Percentiles rank a stretch among this genome's conserved stretches.
Conservation (phyloP, 495 filamentous ascomycete genomes). For the Sordaria brevicollis region DNA sequence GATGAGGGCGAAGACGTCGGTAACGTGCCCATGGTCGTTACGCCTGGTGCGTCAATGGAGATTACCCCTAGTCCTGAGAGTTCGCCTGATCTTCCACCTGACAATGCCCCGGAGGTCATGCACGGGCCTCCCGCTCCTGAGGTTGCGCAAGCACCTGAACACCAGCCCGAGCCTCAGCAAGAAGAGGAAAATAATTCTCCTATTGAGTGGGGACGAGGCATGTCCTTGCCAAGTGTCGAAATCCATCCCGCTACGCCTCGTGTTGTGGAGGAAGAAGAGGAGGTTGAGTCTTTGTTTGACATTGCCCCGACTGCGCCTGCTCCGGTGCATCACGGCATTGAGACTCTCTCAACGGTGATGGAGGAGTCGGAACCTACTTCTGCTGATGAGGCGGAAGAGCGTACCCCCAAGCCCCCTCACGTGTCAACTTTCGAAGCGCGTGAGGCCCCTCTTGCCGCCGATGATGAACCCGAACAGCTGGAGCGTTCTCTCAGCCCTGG, state of each 20-base stretch:
- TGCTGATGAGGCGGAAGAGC: background rate
- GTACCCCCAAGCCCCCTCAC: background rate
- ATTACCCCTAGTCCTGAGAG: background rate
- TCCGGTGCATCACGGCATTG: background rate
- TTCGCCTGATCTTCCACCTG: background rate
- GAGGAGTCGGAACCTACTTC: background rate
- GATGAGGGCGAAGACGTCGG: background rate
- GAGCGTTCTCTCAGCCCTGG: background rate
- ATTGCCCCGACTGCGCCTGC: no score
- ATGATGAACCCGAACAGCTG: background rate
- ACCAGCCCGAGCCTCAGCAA: background rate
- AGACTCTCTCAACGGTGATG: background rate
- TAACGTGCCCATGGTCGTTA: background rate
- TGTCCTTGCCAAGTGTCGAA: background rate
- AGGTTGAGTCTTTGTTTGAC: background rate
- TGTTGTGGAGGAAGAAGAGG: background rate
- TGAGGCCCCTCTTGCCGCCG: background rate
- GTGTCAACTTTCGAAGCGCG: no score
- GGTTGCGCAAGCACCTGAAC: background rate
- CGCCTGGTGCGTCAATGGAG: background rate
- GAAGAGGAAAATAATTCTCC: background rate
- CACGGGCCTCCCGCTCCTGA: no score
- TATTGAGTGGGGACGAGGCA: background rate
- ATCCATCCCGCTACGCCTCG: background rate
- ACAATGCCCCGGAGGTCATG: no score